Evolutionary conservation across 2,329 filamentous ascomycete species (phyloP).

Genomic region (Metarhizium anisopliae): DNA sequence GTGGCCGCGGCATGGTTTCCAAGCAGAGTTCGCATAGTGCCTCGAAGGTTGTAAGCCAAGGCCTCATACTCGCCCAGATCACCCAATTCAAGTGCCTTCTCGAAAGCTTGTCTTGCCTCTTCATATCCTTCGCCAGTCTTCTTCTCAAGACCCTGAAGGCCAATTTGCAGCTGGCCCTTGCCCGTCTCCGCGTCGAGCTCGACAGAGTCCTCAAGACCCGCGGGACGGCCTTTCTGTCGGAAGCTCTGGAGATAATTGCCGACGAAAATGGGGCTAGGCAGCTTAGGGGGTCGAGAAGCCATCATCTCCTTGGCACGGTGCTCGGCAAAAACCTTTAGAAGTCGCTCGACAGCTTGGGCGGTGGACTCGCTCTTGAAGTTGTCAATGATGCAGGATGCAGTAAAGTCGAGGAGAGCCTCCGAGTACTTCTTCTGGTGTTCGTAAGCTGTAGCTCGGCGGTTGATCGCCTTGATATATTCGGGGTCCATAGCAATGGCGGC

Average conservation of each 20-base stretch:
- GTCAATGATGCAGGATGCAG: constrained; percentile 97
- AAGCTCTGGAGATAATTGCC: constrained; percentile 99
- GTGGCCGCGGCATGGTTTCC: constrained; percentile 81
- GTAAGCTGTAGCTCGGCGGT: constrained; percentile 92
- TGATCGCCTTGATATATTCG: constrained; percentile 95
- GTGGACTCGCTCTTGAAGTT: constrained; percentile 88
- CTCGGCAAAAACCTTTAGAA: constrained; percentile 95
- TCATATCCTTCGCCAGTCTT: constrained; percentile 89
- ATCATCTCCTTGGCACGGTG: constrained; percentile 88
- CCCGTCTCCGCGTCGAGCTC: constrained; percentile 72
- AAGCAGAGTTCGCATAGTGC: constrained; percentile 87
- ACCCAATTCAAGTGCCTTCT: constrained; percentile 75
- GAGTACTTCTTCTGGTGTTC: constrained; percentile 87
- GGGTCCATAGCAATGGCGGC: constrained; percentile 88
- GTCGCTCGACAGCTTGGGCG: constrained; percentile 80
- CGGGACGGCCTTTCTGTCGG: constrained; percentile 70
- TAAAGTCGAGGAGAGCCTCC: constrained; percentile 94
- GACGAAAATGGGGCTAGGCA: constrained; percentile 93
- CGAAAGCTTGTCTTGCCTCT: constrained; percentile 76
- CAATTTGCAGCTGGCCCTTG: constrained; percentile 77
- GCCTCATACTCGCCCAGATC: constrained; percentile 78
- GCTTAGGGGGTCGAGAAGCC: constrained; percentile 72
- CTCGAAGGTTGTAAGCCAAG: constrained; percentile 91
- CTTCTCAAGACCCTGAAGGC: constrained; percentile 69
- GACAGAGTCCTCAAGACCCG: constrained; percentile 71